phyloP scores from a whole-genome alignment of 1,284 basidiomycete species.

The Sporisorium iseilematis-ciliati region DNA sequence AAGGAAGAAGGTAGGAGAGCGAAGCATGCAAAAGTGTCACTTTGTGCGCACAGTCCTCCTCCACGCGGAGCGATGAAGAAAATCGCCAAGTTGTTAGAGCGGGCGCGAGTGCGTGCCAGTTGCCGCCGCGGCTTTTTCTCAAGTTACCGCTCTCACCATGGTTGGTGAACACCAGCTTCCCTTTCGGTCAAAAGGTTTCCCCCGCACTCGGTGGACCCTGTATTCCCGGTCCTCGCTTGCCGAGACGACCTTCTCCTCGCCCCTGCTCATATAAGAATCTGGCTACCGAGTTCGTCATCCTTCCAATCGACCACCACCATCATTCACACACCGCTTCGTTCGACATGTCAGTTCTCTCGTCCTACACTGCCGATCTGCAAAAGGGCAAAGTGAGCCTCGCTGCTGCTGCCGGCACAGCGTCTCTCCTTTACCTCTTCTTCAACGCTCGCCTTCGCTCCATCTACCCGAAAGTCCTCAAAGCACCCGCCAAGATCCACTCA shows the following conservation, averaged over 20 bases:
- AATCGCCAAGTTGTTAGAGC: constrained; percentile 5
- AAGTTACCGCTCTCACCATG: no score
- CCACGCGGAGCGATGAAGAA: background rate
- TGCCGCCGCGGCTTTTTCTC: no score
- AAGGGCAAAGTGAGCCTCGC: constrained; percentile 32
- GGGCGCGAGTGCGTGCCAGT: no score
- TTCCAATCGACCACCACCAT: constrained; percentile 1
- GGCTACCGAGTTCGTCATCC: background rate
- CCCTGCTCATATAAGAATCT: no score
- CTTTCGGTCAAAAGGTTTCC: background rate
- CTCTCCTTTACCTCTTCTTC: constrained; percentile 33
- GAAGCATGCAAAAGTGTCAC: constrained; percentile 6
- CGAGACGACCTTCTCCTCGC: constrained; percentile 3
- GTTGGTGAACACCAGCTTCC: no score
- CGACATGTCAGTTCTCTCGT: constrained; percentile 26
- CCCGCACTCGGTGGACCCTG: constrained; percentile 6
- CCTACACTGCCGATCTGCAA: constrained; percentile 22
- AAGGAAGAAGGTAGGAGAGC: background rate
- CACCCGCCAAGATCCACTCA: constrained; percentile 37
- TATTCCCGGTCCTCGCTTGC: constrained; percentile 5
- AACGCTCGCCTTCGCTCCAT: constrained; percentile 32
- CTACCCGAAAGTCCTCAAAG: constrained; percentile 45
- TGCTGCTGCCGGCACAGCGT: constrained; percentile 38
- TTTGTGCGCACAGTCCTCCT: constrained; percentile 17
- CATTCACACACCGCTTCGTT: background rate